Conservation (phyloP, 805 yeast genomes). For the Ogataea wickerhamii region DNA sequence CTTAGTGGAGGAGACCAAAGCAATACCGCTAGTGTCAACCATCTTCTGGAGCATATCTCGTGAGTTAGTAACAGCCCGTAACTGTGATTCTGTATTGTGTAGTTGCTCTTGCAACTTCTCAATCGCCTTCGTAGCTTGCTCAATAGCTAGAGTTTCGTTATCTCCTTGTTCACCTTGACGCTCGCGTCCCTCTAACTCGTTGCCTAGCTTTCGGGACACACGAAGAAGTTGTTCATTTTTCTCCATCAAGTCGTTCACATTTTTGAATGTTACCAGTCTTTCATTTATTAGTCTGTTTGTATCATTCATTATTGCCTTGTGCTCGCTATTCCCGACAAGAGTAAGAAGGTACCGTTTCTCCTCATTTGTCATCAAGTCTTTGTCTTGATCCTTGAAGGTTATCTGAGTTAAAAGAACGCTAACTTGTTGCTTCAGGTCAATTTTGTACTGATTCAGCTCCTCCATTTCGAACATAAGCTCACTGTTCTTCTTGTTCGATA, state of each 20-base stretch:
- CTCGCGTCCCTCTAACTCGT: slow-evolving; percentile 62
- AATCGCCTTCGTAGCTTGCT: slow-evolving; percentile 62
- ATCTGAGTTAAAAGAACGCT: slow-evolving; percentile 68
- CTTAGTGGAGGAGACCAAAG: not conserved
- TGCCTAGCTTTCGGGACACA: slow-evolving; percentile 68
- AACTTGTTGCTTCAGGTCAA: slow-evolving; percentile 81
- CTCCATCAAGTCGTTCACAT: slow-evolving; percentile 62
- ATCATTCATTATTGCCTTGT: slow-evolving; percentile 32
- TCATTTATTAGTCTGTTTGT: slow-evolving; percentile 70
- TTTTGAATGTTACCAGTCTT: slow-evolving; percentile 66
- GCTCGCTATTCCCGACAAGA: slow-evolving; percentile 36
- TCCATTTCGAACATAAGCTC: slow-evolving; percentile 47
- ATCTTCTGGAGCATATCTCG: slow-evolving; percentile 56
- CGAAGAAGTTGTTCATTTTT: slow-evolving; percentile 71
- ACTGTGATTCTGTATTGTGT: slow-evolving; percentile 45
- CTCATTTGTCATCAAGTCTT: slow-evolving; percentile 56
- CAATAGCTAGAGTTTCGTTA: slow-evolving; percentile 25
- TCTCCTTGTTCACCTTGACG: slow-evolving; percentile 51
- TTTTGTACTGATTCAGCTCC: slow-evolving; percentile 52
- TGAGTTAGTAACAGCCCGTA: slow-evolving; percentile 57
- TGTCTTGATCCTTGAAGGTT: slow-evolving; percentile 51
- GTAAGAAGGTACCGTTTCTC: slow-evolving; percentile 65
- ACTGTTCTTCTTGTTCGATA: slow-evolving; percentile 29
- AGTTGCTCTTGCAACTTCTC: slow-evolving; percentile 58
- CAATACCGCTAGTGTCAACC: slow-evolving; percentile 20